Evolutionary conservation across 1,139 yeast species (phyloP).

Genomic region (Nematodospora anomalae): DNA sequence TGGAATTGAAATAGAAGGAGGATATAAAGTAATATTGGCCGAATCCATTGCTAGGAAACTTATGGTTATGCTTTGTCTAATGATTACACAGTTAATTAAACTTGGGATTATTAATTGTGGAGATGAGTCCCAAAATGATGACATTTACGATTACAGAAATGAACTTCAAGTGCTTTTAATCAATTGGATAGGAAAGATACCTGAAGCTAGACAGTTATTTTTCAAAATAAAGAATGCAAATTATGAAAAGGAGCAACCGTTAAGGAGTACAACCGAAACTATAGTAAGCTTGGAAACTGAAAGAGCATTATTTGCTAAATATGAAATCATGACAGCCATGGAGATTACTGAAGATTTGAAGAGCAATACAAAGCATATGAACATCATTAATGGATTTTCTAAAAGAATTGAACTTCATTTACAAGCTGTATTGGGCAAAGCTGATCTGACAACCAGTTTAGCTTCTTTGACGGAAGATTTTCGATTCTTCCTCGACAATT

Average conservation of each 20-base stretch:
- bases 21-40: conserved; percentile 34
- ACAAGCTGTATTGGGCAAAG: conserved; percentile 10
- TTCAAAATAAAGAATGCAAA: conserved; percentile 30
- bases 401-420: conserved; percentile 19
- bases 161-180: conserved; percentile 59
- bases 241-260: conserved; percentile 10
- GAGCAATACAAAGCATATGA: conserved; percentile 13
- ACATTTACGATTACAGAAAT: conserved; percentile 48
- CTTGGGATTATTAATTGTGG: conserved; percentile 44
- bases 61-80: conserved; percentile 57
- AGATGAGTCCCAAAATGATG: conserved; percentile 19
- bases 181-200: conserved; percentile 57
- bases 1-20: conserved; percentile 37
- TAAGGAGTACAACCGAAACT: background rate
- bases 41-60: conserved; percentile 49
- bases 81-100: conserved; percentile 53
- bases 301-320: conserved; percentile 15
- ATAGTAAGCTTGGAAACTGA: conserved; percentile 4
- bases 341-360: conserved; percentile 22
- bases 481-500: conserved; percentile 25
- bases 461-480: conserved; percentile 20
- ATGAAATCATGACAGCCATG: conserved; percentile 11
- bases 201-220: conserved; percentile 42
- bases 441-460: conserved; percentile 5
- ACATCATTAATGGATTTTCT: conserved; percentile 16